Conservation (phyloP, 495 filamentous ascomycete species). For the Lophiotrema nucula region DNA sequence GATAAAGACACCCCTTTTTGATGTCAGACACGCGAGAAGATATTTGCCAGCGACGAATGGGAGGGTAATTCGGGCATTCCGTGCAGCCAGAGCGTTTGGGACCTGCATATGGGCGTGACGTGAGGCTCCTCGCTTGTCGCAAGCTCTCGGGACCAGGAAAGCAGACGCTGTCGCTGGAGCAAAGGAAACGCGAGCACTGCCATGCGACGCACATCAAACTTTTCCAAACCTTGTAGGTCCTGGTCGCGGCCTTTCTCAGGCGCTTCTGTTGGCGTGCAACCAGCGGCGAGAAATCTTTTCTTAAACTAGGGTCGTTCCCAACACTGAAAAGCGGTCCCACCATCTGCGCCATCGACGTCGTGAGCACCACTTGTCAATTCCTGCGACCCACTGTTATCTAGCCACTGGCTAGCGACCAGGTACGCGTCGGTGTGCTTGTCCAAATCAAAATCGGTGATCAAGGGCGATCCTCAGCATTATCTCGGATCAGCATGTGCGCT, state of each 20-base stretch:
- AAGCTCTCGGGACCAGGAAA: too few relatives aligned
- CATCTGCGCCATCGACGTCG: background rate
- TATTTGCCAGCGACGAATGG: too few relatives aligned
- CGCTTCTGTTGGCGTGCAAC: too few relatives aligned
- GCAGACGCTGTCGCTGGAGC: too few relatives aligned
- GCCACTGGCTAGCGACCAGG: background rate
- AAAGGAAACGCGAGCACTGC: too few relatives aligned
- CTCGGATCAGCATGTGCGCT: background rate
- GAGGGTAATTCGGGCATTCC: background rate
- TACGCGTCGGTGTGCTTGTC: background rate
- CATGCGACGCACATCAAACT: too few relatives aligned
- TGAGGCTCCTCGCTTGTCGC: background rate
- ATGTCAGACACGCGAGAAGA: too few relatives aligned
- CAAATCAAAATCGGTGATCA: conserved; percentile 15
- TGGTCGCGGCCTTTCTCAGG: too few relatives aligned
- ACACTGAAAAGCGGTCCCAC: conserved; percentile 4
- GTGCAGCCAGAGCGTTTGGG: background rate
- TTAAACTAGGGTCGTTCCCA: background rate
- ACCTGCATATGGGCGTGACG: background rate
- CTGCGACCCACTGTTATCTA: conserved; percentile 14
- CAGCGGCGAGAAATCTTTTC: too few relatives aligned
- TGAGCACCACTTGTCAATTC: conserved; percentile 1
- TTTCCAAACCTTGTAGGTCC: too few relatives aligned
- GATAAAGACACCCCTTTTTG: too few relatives aligned
- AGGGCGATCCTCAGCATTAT: conserved; percentile 1